These are phyloP conservation scores for Debaryomyces coudertii DNA, from an alignment of 1,139 yeast species.

Conservation along the genomic window DNA sequence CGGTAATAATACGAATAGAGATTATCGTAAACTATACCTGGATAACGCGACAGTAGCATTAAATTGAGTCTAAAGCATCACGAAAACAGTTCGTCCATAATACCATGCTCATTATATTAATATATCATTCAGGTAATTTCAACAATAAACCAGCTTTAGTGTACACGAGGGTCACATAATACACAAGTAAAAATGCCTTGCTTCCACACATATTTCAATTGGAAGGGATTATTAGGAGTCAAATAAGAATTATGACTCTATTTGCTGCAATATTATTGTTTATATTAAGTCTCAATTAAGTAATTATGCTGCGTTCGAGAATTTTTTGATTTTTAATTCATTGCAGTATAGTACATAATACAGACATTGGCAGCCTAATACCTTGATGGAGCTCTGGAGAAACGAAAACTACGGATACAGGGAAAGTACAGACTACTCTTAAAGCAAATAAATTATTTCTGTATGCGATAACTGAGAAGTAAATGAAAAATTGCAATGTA, in stretches of 20 bases:
- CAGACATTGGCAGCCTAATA: not conserved
- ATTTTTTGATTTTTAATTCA: not conserved
- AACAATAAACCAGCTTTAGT: too few relatives aligned
- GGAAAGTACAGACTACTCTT: too few relatives aligned
- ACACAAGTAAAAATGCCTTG: not conserved
- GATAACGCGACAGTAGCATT: not conserved
- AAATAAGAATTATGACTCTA: not conserved
- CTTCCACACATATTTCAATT: not conserved
- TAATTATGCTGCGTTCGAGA: constrained; percentile 1
- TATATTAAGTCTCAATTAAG: not conserved
- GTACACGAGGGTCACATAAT: not conserved
- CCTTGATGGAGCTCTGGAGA: not conserved
- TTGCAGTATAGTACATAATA: not conserved
- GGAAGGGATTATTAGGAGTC: not conserved
- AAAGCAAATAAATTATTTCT: too few relatives aligned
- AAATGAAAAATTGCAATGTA: too few relatives aligned
- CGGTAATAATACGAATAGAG: not conserved
- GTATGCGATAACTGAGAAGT: too few relatives aligned
- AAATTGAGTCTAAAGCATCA: not conserved
- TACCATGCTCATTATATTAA: not conserved
- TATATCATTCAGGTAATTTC: too few relatives aligned
- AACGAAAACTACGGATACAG: not conserved
- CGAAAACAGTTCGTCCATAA: too few relatives aligned
- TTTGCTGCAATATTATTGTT: constrained; percentile 3
- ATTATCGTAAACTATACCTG: not conserved